These are phyloP conservation scores for Heliamphora pulchella DNA, from an alignment of 179 eudicot genomes.

Conservation along the genomic window DNA sequence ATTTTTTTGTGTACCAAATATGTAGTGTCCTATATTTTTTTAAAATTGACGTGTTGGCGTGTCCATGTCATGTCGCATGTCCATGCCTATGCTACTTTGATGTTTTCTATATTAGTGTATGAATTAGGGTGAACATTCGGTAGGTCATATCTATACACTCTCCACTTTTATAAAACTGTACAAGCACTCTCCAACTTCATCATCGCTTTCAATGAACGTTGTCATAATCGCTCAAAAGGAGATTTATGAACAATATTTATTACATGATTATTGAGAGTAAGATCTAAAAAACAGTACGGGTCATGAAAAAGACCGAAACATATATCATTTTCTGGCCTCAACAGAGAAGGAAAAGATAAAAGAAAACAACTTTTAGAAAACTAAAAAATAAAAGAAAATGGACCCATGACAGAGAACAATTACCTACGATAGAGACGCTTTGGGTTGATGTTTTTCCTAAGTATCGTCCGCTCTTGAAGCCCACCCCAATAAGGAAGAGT, in stretches of 20 bases:
- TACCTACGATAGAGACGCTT: constrained; percentile 98
- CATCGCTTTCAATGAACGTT: too few species aligned
- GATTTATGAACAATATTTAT: neutral
- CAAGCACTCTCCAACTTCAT: too few species aligned
- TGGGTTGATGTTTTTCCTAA: constrained; percentile 88
- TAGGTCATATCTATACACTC: neutral
- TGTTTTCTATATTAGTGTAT: too few species aligned
- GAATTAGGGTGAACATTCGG: too few species aligned
- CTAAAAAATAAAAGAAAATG: neutral
- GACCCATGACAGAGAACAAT: constrained; percentile 13
- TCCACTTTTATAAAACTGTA: neutral
- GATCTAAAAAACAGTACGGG: neutral
- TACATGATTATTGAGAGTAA: neutral
- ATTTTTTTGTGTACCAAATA: too few species aligned
- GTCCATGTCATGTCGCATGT: too few species aligned
- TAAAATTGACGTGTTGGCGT: too few species aligned
- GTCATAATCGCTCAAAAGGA: neutral
- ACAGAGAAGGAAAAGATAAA: neutral
- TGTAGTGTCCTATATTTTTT: too few species aligned
- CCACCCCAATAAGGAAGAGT: constrained; percentile 99
- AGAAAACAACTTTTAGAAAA: neutral
- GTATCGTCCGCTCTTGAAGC: constrained; percentile 75
- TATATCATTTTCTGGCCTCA: too few species aligned
- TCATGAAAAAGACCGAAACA: too few species aligned
- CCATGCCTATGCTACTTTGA: too few species aligned